phyloP scores from a whole-genome alignment of 352 stramenopile genomes.

The Phytophthora lateralis region DNA sequence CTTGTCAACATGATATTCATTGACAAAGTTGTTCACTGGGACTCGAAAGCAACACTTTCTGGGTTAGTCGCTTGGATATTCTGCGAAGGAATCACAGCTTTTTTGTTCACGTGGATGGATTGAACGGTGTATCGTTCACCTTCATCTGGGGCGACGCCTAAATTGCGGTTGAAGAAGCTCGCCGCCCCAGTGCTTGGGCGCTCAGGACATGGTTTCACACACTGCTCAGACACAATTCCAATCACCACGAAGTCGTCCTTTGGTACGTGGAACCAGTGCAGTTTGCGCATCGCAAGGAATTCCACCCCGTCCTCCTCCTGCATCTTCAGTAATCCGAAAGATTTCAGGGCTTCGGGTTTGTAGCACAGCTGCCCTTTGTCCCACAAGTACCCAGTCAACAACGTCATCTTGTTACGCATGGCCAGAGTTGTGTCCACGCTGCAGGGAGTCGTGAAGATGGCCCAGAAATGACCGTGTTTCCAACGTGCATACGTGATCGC shows the following conservation, averaged over 20 bases:
- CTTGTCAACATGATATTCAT: not conserved
- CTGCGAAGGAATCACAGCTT: not conserved
- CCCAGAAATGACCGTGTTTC: not conserved
- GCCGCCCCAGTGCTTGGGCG: not conserved
- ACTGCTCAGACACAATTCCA: not conserved
- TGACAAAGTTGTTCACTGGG: not conserved
- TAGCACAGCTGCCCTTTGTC: conserved; percentile 13
- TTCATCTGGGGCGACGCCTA: not conserved
- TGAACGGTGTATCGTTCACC: not conserved
- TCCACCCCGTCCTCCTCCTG: not conserved
- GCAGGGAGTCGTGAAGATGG: conserved; percentile 7
- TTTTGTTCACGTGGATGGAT: not conserved
- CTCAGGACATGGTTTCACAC: not conserved
- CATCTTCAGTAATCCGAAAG: conserved; percentile 17
- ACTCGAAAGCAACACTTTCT: not conserved
- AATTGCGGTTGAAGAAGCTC: conserved; percentile 5
- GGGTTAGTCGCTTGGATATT: not conserved
- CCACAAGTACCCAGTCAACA: conserved; percentile 10
- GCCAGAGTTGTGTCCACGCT: conserved; percentile 18
- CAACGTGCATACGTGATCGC: conserved; percentile 2
- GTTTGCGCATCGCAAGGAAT: conserved; percentile 10
- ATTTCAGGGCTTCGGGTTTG: conserved; percentile 12
- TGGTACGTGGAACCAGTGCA: not conserved
- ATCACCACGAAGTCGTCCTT: not conserved
- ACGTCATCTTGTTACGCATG: conserved; percentile 21